A percentile compares a stretch with the other conserved stretches of the same genome.
Evolutionary conservation across 1,139 yeast genomes (phyloP).

Genomic region (Yamadazyma siamensis): DNA sequence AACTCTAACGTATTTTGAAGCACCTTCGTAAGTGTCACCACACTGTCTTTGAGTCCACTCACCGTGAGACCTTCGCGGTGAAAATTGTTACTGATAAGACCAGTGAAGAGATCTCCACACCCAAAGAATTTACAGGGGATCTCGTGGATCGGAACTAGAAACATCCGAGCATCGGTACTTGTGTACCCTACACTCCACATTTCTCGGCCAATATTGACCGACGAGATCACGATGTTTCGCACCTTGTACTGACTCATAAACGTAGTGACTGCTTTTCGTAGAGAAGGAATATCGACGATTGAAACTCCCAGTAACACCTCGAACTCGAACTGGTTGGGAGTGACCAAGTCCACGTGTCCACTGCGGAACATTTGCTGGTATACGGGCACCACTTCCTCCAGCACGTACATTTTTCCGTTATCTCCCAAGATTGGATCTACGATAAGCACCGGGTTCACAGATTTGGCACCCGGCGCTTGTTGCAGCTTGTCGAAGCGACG

Average conservation of each 20-base stretch:
- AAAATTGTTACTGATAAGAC: slow-evolving; percentile 34
- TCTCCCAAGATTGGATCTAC: slow-evolving; percentile 96
- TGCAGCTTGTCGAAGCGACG: slow-evolving; percentile 11
- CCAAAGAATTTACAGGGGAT: slow-evolving; percentile 41
- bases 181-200: slow-evolving; percentile 35
- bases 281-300: slow-evolving; percentile 37
- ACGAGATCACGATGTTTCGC: slow-evolving; percentile 59
- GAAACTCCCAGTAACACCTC: slow-evolving; percentile 62
- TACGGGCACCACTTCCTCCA: slow-evolving; percentile 61
- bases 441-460: slow-evolving; percentile 56
- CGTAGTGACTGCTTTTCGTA: slow-evolving; percentile 43
- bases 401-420: slow-evolving; percentile 78
- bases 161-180: slow-evolving; percentile 11
- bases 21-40: slow-evolving; percentile 27
- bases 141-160: slow-evolving; percentile 28
- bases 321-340: slow-evolving; percentile 91
- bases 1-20: slow-evolving; percentile 25
- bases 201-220: slow-evolving; percentile 25
- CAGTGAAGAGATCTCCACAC: slow-evolving; percentile 46
- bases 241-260: slow-evolving; percentile 54
- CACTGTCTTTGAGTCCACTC: slow-evolving; percentile 23
- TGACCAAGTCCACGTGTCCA: slow-evolving; percentile 60
- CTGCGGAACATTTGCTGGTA: slow-evolving; percentile 55
- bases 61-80: slow-evolving; percentile 21
- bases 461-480: no score